Evolutionary conservation across 2,329 filamentous ascomycete species (phyloP).

Genomic region (Colletotrichum filicis): DNA sequence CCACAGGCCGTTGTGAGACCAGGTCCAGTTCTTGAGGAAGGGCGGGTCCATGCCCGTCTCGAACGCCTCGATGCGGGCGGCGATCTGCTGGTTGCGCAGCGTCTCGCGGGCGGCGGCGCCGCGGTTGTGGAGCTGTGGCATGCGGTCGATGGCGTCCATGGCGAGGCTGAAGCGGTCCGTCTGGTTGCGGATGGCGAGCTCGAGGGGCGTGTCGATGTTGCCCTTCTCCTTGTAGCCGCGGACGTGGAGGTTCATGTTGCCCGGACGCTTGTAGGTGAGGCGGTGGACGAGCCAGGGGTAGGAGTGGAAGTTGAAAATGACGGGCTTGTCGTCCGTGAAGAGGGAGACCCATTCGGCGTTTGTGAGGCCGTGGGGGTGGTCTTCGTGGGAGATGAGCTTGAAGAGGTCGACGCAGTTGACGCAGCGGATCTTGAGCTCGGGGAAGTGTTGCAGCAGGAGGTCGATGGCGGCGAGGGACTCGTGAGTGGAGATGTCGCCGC

Average conservation of each 20-base stretch:
- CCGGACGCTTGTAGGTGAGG: conserved; percentile 79
- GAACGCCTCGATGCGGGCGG: conserved; percentile 72
- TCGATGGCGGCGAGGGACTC: conserved; percentile 81
- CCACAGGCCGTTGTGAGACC: conserved; percentile 62
- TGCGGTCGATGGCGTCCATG: conserved; percentile 79
- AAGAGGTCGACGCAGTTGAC: conserved; percentile 86
- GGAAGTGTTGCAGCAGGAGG: conserved; percentile 76
- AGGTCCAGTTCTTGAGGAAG: conserved; percentile 73
- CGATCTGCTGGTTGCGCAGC: conserved; percentile 73
- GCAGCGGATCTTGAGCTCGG: conserved; percentile 79
- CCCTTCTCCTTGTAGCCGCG: conserved; percentile 85
- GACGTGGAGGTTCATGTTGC: conserved; percentile 76
- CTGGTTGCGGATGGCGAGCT: conserved; percentile 81
- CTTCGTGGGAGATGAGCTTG: conserved; percentile 76
- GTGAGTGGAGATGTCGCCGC: conserved; percentile 79
- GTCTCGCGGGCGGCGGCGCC: conserved; percentile 71
- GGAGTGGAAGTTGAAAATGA: conserved; percentile 88
- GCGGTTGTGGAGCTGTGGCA: conserved; percentile 71
- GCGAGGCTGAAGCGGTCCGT: conserved; percentile 82
- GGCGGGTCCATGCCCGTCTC: conserved; percentile 77
- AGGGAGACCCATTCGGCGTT: conserved; percentile 74
- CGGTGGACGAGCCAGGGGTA: conserved; percentile 85
- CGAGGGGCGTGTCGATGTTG: conserved; percentile 84
- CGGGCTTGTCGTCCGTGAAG: conserved; percentile 77
- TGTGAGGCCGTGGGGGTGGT: conserved; percentile 79